Percentiles rank a stretch among this genome's conserved stretches.
Conservation (phyloP, 1,139 yeast species). For the Trichomonascaceae sp. region DNA sequence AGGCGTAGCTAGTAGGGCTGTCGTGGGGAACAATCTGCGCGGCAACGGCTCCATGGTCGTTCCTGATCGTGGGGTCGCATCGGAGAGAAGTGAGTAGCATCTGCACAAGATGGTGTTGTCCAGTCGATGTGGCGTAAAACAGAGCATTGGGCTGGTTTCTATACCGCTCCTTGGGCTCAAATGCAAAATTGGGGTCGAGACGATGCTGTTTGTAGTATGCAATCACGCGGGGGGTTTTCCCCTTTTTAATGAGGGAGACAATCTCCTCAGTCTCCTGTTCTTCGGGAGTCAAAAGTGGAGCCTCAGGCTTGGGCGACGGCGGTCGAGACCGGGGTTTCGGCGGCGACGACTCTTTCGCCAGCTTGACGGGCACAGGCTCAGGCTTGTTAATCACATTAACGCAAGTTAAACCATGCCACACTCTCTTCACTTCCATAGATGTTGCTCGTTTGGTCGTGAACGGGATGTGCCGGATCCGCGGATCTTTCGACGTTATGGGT, state of each 20-base stretch:
- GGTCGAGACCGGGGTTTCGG: conserved; percentile 1
- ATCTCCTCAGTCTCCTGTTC: conserved; percentile 48
- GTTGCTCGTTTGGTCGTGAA: conserved; percentile 89
- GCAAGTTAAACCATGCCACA: conserved; percentile 72
- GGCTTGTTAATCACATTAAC: conserved; percentile 47
- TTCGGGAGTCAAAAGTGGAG: conserved; percentile 14
- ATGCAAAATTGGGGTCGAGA: conserved; percentile 34
- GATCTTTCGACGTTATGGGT: conserved; percentile 23
- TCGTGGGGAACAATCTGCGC: conserved; percentile 37
- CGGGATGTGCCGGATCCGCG: conserved; percentile 44
- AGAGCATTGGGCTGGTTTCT: conserved; percentile 50
- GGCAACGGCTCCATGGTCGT: conserved; percentile 48
- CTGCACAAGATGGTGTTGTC: conserved; percentile 54
- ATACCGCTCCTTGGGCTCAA: conserved; percentile 44
- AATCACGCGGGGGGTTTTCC: conserved; percentile 65
- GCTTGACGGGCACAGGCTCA: conserved; percentile 27
- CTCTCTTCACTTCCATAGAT: conserved; percentile 60
- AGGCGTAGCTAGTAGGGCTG: conserved; percentile 35
- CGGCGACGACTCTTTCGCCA: conserved; percentile 1
- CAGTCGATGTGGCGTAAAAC: conserved; percentile 65
- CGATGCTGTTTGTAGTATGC: conserved; percentile 48
- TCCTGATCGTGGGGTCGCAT: conserved; percentile 53
- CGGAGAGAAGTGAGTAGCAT: conserved; percentile 50
- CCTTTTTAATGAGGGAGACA: conserved; percentile 47
- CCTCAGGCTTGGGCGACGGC: conserved; percentile 7